Base-by-base conservation (phyloP, 768 basidiomycete genomes). In the Amanita brunnescens region DNA sequence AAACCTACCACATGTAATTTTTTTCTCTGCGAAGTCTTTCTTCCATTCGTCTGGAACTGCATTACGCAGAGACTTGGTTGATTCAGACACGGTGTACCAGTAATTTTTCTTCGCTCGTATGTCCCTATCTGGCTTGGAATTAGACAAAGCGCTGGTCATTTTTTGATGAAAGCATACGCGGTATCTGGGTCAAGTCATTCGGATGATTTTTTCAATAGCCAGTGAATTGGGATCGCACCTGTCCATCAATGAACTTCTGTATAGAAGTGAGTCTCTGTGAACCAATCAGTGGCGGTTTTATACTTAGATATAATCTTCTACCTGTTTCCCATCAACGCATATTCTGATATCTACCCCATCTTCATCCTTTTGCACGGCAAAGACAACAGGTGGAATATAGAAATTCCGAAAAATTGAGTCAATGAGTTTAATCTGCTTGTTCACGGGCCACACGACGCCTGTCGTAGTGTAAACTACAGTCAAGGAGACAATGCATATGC, bases 271-370 rank as follows among this genome's bases (percentile, higher is more conserved):
- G 62, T 16, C 89, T 75, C 70, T 86, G 71, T 9, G n/a, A 13
- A 8, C 23, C 20, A 3, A 35, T 51, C 13, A 44, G 39, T 23
- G n/a, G 14, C 18, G 1, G 39, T 24, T 30, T 14, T 26, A 10
- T 41, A 12, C 16, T 23, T 24, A 12, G 21, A 3, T 21, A 30
- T 29, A 7, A 9, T 23, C 34, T 16, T 24, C 66, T 72, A 69
- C 87, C 77, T 91, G 89, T 59, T 91, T 91, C 5, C 89, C 89
- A 58, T 91, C 89, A 2, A 89, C 86, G 51, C 87, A 89, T 5
- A 80, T 69, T 51, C 82, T 72, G 3, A 70, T 65, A 56, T 79
- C 77, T 2, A 73, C 68, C 2, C 77, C 81, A 23, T 86, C 81
- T 1, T 78, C 74, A 43, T 75, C 69, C 32, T 66, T 68, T 37